Percentiles rank a stretch among this genome's conserved stretches.
Evolutionary conservation across 2,329 filamentous ascomycete species (phyloP).

Genomic region (Fusarium illudens): DNA sequence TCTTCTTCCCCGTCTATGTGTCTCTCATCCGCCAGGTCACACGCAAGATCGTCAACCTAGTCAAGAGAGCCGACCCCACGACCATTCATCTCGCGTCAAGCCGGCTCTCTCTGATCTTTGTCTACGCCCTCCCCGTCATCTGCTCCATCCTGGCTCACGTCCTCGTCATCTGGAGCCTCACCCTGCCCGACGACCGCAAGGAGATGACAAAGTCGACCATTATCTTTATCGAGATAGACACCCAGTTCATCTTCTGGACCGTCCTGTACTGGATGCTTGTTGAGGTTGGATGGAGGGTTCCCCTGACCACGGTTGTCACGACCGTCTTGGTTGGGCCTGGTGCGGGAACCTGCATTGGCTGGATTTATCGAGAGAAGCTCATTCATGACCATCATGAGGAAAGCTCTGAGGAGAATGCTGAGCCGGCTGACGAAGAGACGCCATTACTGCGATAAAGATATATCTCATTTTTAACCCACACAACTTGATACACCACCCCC

Average conservation of each 20-base stretch:
- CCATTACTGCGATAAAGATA: conserved; percentile 43
- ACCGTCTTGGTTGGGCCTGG: conserved; percentile 50
- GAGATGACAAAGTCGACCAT: conserved; percentile 60
- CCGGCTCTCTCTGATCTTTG: conserved; percentile 47
- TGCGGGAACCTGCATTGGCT: conserved; percentile 49
- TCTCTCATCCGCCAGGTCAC: conserved; percentile 52
- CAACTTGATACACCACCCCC: not conserved
- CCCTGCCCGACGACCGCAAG: conserved; percentile 54
- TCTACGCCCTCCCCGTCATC: conserved; percentile 57
- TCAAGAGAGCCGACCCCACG: conserved; percentile 40
- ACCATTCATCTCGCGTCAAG: conserved; percentile 56
- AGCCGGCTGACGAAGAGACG: conserved; percentile 45
- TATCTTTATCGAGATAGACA: conserved; percentile 58
- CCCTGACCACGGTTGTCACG: conserved; percentile 44
- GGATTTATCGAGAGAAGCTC: conserved; percentile 52
- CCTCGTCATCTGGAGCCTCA: conserved; percentile 52
- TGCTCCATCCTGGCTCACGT: conserved; percentile 55
- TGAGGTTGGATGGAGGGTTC: conserved; percentile 57
- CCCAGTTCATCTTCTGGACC: conserved; percentile 55
- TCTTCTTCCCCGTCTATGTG: conserved; percentile 62
- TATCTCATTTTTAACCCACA: not conserved
- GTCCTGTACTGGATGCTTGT: conserved; percentile 63
- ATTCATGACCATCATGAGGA: conserved; percentile 38
- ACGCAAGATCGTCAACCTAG: conserved; percentile 40
- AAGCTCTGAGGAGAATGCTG: conserved; percentile 18